A percentile compares a stretch with the other conserved stretches of the same genome.
phyloP scores from a whole-genome alignment of 179 eudicot genomes.

The Monotropa hypopitys region DNA sequence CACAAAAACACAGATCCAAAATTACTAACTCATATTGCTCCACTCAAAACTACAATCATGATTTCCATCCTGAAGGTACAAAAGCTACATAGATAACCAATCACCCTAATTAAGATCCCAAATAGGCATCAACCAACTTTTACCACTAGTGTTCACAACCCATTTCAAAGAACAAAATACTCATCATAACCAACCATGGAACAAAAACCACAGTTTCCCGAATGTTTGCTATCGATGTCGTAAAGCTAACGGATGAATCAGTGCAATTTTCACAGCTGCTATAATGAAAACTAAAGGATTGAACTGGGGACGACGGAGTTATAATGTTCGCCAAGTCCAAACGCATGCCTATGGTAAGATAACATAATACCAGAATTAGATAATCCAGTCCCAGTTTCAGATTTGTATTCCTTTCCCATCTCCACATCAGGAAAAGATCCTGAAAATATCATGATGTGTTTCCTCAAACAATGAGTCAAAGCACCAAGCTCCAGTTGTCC shows the following conservation, averaged over 20 bases:
- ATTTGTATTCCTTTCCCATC: conserved; percentile 91
- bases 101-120: not conserved
- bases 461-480: conserved; percentile 63
- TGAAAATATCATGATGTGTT: conserved; percentile 60
- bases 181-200: not conserved
- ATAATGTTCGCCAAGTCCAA: conserved; percentile 87
- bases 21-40: too few species aligned
- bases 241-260: not conserved
- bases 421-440: conserved; percentile 95
- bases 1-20: not conserved
- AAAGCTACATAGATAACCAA: not conserved
- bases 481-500: conserved; percentile 91
- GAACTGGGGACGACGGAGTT: conserved; percentile 50
- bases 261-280: not conserved
- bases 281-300: not conserved
- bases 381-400: conserved; percentile 17
- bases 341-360: conserved; percentile 76
- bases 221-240: not conserved
- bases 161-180: not conserved
- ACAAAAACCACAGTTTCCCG: not conserved
- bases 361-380: conserved; percentile 41
- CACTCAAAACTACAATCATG: not conserved
- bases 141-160: not conserved
- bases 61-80: not conserved
- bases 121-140: not conserved